phyloP scores from a whole-genome alignment of 768 basidiomycete species.

The Mrakia blollopis region DNA sequence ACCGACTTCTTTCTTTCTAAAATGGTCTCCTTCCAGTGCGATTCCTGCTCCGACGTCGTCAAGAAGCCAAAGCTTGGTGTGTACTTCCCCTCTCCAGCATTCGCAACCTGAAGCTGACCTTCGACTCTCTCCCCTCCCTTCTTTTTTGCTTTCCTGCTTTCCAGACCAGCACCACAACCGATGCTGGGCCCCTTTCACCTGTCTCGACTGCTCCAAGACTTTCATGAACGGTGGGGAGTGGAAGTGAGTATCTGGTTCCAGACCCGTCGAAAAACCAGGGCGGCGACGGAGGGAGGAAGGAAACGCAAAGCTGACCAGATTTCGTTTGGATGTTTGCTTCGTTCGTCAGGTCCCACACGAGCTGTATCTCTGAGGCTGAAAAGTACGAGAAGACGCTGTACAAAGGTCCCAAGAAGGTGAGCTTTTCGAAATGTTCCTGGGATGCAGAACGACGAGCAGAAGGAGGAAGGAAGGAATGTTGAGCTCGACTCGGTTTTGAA shows the following conservation, averaged over 20 bases:
- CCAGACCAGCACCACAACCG: conserved; percentile 28
- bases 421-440: background rate
- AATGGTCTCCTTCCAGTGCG: conserved; percentile 33
- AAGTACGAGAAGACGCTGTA: conserved; percentile 32
- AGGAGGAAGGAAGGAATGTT: no score
- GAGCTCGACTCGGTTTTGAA: no score
- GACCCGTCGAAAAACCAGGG: background rate
- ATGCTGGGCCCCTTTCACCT: conserved; percentile 31
- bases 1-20: background rate
- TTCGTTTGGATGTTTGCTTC: background rate
- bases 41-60: conserved; percentile 26
- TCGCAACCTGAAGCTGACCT: background rate
- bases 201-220: conserved; percentile 32
- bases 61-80: conserved; percentile 32
- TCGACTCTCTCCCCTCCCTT: background rate
- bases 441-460: no score
- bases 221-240: conserved; percentile 24
- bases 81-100: background rate
- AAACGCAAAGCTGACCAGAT: conserved; percentile 9
- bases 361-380: conserved; percentile 31
- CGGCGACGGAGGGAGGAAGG: no score
- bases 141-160: background rate
- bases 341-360: conserved; percentile 24
- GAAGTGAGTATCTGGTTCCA: conserved; percentile 11
- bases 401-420: conserved; percentile 29